These are phyloP conservation scores for Colletotrichum limetticola DNA, from an alignment of 2,329 filamentous ascomycete species.

Conservation along the genomic window DNA sequence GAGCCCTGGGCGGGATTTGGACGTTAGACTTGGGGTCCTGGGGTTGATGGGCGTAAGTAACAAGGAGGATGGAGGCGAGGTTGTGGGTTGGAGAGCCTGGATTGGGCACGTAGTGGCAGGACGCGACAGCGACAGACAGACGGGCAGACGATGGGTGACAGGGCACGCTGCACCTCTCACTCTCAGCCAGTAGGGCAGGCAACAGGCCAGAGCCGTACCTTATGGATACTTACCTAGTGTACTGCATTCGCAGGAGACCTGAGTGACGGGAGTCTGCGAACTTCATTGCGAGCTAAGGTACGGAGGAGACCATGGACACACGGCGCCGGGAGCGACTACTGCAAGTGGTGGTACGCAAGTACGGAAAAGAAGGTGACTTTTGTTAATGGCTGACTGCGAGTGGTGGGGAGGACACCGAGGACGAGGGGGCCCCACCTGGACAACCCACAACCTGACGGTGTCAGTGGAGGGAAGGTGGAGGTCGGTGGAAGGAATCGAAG, in stretches of 20 bases:
- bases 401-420: constrained; percentile 11
- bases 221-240: too few relatives aligned
- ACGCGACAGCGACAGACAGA: constrained; percentile 2
- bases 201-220: too few relatives aligned
- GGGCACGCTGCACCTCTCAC: too few relatives aligned
- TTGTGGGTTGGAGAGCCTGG: constrained; percentile 30
- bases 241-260: too few relatives aligned
- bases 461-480: constrained; percentile 31
- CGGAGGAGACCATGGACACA: background rate
- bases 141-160: background rate
- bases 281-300: too few relatives aligned
- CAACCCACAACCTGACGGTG: constrained; percentile 26
- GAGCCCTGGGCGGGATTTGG: constrained; percentile 14
- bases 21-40: constrained; percentile 36
- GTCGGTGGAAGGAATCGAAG: constrained; percentile 34
- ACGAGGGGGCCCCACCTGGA: constrained; percentile 20
- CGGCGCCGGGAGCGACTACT: background rate
- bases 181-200: too few relatives aligned
- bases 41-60: constrained; percentile 40
- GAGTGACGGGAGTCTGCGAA: too few relatives aligned
- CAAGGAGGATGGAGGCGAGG: constrained; percentile 26
- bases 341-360: background rate
- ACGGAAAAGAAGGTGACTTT: constrained; percentile 14
- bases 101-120: constrained; percentile 14
- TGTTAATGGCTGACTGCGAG: constrained; percentile 3